Conservation (phyloP, 306 rosid genomes). For the Crotalaria pallida region DNA sequence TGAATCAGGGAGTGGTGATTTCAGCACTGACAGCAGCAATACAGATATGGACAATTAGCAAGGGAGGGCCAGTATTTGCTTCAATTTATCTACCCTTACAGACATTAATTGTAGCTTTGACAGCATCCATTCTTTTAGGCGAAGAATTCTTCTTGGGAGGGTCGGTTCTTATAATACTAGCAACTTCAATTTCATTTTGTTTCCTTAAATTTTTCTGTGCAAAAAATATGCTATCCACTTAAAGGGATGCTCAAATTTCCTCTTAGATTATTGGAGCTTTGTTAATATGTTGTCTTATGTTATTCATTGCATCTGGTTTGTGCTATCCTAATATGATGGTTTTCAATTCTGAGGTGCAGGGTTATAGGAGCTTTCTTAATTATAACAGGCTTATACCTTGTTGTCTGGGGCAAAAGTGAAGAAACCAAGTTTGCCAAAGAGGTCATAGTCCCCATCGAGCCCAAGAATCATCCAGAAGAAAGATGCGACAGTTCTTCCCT, state of each 20-base stretch:
- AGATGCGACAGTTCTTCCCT: constrained; percentile 19
- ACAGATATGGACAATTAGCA: constrained; percentile 66
- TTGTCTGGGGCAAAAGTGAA: constrained; percentile 60
- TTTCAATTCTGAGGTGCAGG: constrained; percentile 37
- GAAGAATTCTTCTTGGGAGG: constrained; percentile 74
- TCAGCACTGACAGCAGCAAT: constrained; percentile 64
- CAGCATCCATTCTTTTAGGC: constrained; percentile 43
- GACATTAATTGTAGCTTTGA: constrained; percentile 49
- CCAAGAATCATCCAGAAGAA: constrained; percentile 21
- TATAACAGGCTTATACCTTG: constrained; percentile 44
- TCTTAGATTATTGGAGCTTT: not conserved
- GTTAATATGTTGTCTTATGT: not conserved
- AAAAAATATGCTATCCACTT: not conserved
- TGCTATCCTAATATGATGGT: not conserved
- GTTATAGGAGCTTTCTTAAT: constrained; percentile 47
- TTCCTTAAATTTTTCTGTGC: not conserved
- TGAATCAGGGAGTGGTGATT: constrained; percentile 63
- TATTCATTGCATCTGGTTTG: not conserved
- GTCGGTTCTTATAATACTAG: constrained; percentile 31
- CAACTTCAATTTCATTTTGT: not conserved
- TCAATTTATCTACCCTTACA: constrained; percentile 60
- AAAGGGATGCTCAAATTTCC: not conserved
- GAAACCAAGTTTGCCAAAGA: constrained; percentile 37
- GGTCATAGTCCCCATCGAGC: constrained; percentile 1
- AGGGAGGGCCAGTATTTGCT: constrained; percentile 68